Percentiles rank a stretch among this genome's conserved stretches.
Evolutionary conservation across 2,329 filamentous ascomycete species (phyloP).

Genomic region (Falciphora oryzae): DNA sequence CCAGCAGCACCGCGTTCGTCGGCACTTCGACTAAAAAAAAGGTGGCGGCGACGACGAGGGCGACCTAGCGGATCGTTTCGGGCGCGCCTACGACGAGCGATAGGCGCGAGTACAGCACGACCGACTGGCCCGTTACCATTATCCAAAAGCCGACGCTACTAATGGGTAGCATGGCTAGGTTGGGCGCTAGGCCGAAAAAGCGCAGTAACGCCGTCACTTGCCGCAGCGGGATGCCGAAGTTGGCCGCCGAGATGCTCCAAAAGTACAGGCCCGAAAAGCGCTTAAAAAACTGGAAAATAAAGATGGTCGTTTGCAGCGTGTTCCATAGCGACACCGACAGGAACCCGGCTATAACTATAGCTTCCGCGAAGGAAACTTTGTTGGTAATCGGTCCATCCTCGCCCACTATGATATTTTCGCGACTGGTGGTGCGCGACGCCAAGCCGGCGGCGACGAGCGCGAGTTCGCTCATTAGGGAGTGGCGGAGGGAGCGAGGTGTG

Average conservation of each 20-base stretch:
- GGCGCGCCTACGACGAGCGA: conserved; percentile 45
- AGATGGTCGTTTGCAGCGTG: conserved; percentile 3
- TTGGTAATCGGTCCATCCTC: not conserved
- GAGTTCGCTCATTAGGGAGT: too few relatives aligned
- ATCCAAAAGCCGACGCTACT: conserved; percentile 44
- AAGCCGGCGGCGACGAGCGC: too few relatives aligned
- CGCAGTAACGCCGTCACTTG: conserved; percentile 5
- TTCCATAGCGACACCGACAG: conserved; percentile 5
- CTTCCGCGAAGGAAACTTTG: not conserved
- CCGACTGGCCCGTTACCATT: conserved; percentile 48
- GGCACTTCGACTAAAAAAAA: conserved; percentile 41
- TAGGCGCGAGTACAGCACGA: conserved; percentile 51
- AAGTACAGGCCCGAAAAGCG: conserved; percentile 4
- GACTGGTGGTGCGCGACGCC: too few relatives aligned
- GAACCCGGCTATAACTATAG: conserved; percentile 7
- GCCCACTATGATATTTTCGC: not conserved
- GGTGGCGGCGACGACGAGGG: conserved; percentile 43
- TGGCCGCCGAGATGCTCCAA: conserved; percentile 4
- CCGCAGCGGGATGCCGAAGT: not conserved
- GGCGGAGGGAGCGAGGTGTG: too few relatives aligned
- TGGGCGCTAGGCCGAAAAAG: conserved; percentile 8
- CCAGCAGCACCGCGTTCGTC: conserved; percentile 44
- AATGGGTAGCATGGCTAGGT: conserved; percentile 23
- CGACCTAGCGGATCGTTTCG: conserved; percentile 35
- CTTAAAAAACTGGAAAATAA: conserved; percentile 4